Evolutionary conservation across 371 early-diverging fungal genomes (phyloP), one percentile per base, ranked within the genome.

Genomic region (Syncephalis fuscata): DNA sequence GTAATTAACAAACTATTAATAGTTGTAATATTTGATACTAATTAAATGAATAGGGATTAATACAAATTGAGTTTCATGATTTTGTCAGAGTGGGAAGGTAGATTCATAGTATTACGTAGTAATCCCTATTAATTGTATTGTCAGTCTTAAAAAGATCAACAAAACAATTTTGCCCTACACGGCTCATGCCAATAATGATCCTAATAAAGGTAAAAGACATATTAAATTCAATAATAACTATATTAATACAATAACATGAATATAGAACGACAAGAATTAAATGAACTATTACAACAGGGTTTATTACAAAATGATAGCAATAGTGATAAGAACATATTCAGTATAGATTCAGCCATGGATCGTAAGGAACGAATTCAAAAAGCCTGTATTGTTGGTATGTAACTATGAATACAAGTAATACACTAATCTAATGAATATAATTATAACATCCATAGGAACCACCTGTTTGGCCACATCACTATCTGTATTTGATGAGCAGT

Each of bases 71-170:
- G 0, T 90, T 76, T 53, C 68, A 64, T 45, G 59, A 74, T n/a
- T 87, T 91, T 65, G 66, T 82, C 22, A 73, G 92, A 8, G 74
- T 90, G 11, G 91, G 91, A 38, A 87, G 65, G 62, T 62, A 48
- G 20, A 21, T 27, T 11, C 25, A 21, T 22, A 9, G 15, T 11
- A 11, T 40, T 17, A 27, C 15, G 14, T 27, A 9, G 9, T 0
- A 40, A 2, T 11, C 2, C 45, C 5, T 7, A 2, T 27, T 24
- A 38, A 25, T 48, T 20, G 17, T 9, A 14, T 32, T 37, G 0
- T 2, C 39, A 72, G 78, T 50, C 46, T 85, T 44, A 80, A 79
- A 56, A 80, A 82, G 53, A 84, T 91, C 26, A 61, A 74, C 19
- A 74, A 74, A 44, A 58, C 48, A 21, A 54, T 85, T 19, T 50